Conservation (phyloP, 768 basidiomycete genomes). For the Xerocomus brunneocitrinus region DNA sequence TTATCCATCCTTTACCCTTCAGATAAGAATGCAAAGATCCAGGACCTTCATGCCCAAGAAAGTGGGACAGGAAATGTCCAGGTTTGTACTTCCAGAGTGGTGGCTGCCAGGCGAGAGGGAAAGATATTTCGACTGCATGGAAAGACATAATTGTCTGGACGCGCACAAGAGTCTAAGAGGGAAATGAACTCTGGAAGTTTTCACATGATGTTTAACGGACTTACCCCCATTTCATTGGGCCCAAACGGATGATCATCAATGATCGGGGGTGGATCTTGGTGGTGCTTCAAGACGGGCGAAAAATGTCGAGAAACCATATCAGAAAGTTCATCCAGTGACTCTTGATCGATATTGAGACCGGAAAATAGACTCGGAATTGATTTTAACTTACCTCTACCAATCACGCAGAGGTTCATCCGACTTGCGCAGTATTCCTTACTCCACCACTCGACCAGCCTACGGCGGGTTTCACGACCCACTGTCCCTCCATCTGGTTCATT, state of each 20-base stretch:
- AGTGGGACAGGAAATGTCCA: constrained; percentile 67
- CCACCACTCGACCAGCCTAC: constrained; percentile 86
- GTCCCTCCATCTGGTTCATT: constrained; percentile 69
- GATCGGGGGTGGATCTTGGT: constrained; percentile 54
- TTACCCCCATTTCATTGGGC: constrained; percentile 62
- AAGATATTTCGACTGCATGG: constrained; percentile 78
- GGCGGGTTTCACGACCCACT: constrained; percentile 74
- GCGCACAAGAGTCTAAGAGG: constrained; percentile 65
- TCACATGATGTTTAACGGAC: constrained; percentile 26
- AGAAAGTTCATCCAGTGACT: constrained; percentile 70
- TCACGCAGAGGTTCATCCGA: constrained; percentile 73
- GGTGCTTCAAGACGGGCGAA: constrained; percentile 66
- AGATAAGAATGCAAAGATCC: constrained; percentile 90
- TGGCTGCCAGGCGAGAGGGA: constrained; percentile 70
- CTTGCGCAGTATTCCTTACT: constrained; percentile 73
- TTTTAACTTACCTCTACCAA: constrained; percentile 61
- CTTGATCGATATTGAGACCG: constrained; percentile 24
- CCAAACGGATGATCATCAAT: constrained; percentile 76
- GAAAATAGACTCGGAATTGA: not conserved
- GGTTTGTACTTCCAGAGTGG: constrained; percentile 78
- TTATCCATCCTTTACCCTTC: constrained; percentile 86
- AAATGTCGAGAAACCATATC: constrained; percentile 60
- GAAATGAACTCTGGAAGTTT: constrained; percentile 6
- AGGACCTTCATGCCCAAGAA: constrained; percentile 88
- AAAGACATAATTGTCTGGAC: constrained; percentile 89